Percentiles rank a stretch among this genome's conserved stretches.
These are phyloP conservation scores for Oidiodendron maius DNA, from an alignment of 495 filamentous ascomycete genomes.

Conservation along the genomic window DNA sequence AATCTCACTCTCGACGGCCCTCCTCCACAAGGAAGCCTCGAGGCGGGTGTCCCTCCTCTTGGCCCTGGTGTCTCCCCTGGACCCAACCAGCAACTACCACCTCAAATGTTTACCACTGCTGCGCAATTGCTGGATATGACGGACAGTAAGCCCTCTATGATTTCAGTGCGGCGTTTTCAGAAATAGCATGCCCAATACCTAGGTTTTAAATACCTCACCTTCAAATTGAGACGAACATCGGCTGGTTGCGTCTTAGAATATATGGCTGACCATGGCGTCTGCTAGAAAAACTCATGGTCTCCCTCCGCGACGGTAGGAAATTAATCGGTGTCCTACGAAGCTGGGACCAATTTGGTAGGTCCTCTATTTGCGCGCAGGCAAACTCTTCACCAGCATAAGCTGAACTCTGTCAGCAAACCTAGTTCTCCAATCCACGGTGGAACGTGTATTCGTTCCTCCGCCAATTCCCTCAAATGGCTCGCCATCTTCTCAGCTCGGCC, in stretches of 20 bases:
- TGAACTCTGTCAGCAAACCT: constrained; percentile 64
- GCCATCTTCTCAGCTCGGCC: constrained; percentile 29
- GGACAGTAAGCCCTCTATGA: constrained; percentile 64
- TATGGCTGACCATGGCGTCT: constrained; percentile 5
- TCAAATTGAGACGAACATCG: too few species aligned
- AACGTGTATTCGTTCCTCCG: constrained; percentile 59
- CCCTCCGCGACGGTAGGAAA: constrained; percentile 88
- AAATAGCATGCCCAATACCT: too few species aligned
- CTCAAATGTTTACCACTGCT: constrained; percentile 97
- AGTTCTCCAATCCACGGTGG: constrained; percentile 84
- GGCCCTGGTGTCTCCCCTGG: constrained; percentile 21
- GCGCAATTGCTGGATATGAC: constrained; percentile 92
- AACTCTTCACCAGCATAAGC: not conserved
- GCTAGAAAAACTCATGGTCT: constrained; percentile 85
- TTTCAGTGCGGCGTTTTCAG: not conserved
- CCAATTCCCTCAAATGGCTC: constrained; percentile 22
- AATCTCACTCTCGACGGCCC: constrained; percentile 38
- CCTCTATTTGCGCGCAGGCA: too few species aligned
- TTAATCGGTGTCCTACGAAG: constrained; percentile 86
- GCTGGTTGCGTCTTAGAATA: too few species aligned
- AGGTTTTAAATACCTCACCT: too few species aligned
- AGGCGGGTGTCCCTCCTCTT: constrained; percentile 12
- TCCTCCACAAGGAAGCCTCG: constrained; percentile 20
- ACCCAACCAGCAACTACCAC: constrained; percentile 50
- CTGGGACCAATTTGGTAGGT: constrained; percentile 95